A percentile compares a stretch with the other conserved stretches of the same genome.
These are phyloP conservation scores for Eucalyptus tenuipes DNA, from an alignment of 345 rosid genomes.

Conservation along the genomic window DNA sequence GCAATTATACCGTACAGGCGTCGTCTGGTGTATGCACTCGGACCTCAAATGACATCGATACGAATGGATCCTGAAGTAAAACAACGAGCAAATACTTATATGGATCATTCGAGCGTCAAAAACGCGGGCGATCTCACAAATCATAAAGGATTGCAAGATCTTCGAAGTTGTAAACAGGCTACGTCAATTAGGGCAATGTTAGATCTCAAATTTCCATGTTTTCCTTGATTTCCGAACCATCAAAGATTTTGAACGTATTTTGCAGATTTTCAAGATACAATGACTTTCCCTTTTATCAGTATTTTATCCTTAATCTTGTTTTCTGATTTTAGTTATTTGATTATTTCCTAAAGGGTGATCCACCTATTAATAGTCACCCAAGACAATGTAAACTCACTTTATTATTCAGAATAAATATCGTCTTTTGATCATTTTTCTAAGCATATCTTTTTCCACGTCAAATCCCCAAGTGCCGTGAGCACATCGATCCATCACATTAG, in stretches of 20 bases:
- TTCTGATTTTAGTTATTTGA: no score
- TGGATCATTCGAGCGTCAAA: no score
- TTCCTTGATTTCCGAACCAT: no score
- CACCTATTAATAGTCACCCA: not conserved
- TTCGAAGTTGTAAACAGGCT: no score
- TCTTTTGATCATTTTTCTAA: not conserved
- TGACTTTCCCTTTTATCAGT: no score
- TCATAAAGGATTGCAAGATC: fast-evolving
- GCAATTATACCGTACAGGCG: not conserved
- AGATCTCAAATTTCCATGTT: no score
- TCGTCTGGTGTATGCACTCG: not conserved
- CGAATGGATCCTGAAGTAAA: fast-evolving
- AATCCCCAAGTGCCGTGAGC: not conserved
- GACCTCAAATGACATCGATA: not conserved
- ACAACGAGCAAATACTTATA: fast-evolving
- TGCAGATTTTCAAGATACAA: no score
- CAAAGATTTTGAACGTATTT: no score
- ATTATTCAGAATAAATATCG: no score
- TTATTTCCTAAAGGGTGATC: not conserved
- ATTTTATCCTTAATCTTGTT: no score
- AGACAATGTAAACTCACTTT: not conserved
- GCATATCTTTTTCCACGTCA: not conserved
- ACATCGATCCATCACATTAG: not conserved
- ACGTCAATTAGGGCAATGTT: no score
- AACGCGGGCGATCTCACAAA: fast-evolving